Evolutionary conservation across 2,329 filamentous ascomycete species (phyloP), one percentile per base, ranked within the genome.

Genomic region (Ophiocordyceps sinensis): DNA sequence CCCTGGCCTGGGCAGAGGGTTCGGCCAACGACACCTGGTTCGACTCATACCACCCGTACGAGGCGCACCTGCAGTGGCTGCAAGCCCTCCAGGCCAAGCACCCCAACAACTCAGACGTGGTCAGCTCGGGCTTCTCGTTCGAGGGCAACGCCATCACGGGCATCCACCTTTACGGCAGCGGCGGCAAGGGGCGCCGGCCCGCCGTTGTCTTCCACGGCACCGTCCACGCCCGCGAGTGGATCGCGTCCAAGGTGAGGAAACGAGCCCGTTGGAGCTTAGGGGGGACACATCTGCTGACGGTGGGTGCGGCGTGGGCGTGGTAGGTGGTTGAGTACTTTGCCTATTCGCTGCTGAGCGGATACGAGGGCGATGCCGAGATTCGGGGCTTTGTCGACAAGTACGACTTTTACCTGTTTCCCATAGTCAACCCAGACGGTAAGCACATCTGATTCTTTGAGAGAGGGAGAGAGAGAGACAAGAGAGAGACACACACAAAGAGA

Each of bases 381-480:
- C 62, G 55, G 32, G 52, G 56, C 1, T 66, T 73, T 41, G 64
- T 81, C 21, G 67, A 80, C 55, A 72, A 65, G 42, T 79, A 77
- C 52, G 79, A 83, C 57, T 78, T 78, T 48, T 80, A 78, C 55
- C 68, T 82, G 48, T 66, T 79, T 45, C 75, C 76, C 3, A 59
- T 79, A 21, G 73, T 76, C 14, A 79, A 80, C 51, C 73, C 74
- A 0, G 75, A 79, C 42, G 73, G 69, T 70, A 52, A 50, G 60
- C 30, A 19, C 19, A 19, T 19, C 3, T 4, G 19, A 19, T 19
- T 19, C 19, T 4, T 19, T 19, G 19, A 5, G 14, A 45, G 43
- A 39, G 70, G 19, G 32, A 10, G 4, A 7, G 5, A 35, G n/a
- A 8, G 7, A 7, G 23, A 26, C 2, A 9, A 26, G 23, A 26